A percentile compares a stretch with the other conserved stretches of the same genome.
Conservation (phyloP, 2,329 filamentous ascomycete genomes). For the Chrysoporthe deuterocubensis region DNA sequence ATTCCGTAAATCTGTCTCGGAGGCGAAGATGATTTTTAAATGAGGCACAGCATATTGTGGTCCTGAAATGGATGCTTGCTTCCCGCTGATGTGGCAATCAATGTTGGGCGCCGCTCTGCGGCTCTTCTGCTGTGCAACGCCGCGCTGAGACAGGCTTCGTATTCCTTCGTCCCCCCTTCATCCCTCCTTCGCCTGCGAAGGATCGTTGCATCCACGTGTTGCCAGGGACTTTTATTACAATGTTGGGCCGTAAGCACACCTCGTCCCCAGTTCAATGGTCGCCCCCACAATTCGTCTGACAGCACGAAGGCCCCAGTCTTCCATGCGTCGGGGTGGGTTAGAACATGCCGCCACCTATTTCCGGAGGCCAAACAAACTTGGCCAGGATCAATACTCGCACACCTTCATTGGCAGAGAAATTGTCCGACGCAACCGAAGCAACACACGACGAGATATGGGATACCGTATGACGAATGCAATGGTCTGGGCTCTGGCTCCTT, state of each 20-base stretch:
- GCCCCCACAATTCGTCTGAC: slow-evolving; percentile 6
- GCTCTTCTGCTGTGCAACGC: neutral
- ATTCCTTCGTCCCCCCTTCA: slow-evolving; percentile 2
- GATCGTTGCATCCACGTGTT: slow-evolving; percentile 5
- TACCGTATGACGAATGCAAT: neutral
- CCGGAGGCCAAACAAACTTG: neutral
- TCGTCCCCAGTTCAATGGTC: neutral
- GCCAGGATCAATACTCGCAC: neutral
- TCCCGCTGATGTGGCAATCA: neutral
- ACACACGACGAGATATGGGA: neutral
- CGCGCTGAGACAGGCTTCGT: neutral
- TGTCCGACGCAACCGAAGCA: neutral
- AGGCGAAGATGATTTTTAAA: neutral
- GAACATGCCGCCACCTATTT: neutral
- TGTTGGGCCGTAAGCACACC: neutral
- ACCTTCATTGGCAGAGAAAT: slow-evolving; percentile 7
- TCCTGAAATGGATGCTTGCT: neutral
- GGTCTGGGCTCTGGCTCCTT: neutral
- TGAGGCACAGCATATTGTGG: neutral
- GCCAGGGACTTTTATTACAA: neutral
- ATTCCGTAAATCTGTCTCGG: neutral
- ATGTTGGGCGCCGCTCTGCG: slow-evolving; percentile 1
- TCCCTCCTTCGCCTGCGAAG: slow-evolving; percentile 3
- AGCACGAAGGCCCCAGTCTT: neutral
- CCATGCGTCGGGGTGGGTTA: neutral